Evolutionary conservation across 106 monocot genomes (phyloP), one percentile per base, ranked within the genome.

Genomic region (Acanthochlamys bracteata): DNA sequence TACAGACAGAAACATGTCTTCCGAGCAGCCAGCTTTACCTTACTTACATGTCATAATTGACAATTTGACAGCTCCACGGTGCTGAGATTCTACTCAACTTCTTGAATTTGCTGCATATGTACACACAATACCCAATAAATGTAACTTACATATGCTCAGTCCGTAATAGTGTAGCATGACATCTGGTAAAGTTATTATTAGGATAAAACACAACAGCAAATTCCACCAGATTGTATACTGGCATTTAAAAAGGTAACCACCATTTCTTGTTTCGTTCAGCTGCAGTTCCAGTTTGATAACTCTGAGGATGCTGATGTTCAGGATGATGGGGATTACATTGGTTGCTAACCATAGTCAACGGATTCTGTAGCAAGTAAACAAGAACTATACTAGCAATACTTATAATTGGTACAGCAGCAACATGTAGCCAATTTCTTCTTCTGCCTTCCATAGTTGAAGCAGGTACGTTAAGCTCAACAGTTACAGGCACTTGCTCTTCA

Each of bases 361-460:
- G 62, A 20, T 72, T 82, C 20, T 70, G 64, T 14, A 96, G 66
- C 80, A 87, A 96, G 42, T 80, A 55, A 42, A 82, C 78, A 56
- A 96, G 73, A 63, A 69, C 88, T 42, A 87, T 62, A 53, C 91
- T 85, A 24, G 85, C 80, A 46, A 96, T 71, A 51, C 87, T 77
- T 11, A 88, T 76, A 20, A 91, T 76, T n/a, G 91, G 96, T 56
- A 80, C 89, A 41, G 85, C 86, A 51, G 90, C 83, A 55, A 80
- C 57, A 68, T 76, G 51, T 41, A 74, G 45, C 96, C 96, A 91
- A 40, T 86, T 61, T 46, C 76, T 24, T 20, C 76, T 66, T 20
- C 71, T 25, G 15, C 58, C 57, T 24, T 57, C 65, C 7, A 59
- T 33, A 33, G 57, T 80, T 13, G 64, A 65, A 66, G 66, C 61